These are phyloP conservation scores for Meyerozyma guilliermondii DNA, from an alignment of 1,139 yeast genomes.

Conservation along the genomic window DNA sequence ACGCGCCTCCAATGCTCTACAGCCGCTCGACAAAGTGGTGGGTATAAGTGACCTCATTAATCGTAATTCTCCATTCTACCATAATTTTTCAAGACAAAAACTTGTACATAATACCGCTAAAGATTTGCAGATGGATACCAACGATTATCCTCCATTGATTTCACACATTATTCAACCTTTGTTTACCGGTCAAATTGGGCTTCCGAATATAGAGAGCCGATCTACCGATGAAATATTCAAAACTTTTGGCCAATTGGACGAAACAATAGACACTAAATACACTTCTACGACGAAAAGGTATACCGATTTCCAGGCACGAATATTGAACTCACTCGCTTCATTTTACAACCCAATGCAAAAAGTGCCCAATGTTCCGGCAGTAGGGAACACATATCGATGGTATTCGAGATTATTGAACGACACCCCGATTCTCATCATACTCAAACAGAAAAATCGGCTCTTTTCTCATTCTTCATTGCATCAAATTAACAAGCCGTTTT, in stretches of 20 bases:
- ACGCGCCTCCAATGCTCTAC: constrained; percentile 7
- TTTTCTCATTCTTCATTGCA: constrained; percentile 23
- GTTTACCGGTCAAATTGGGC: constrained; percentile 13
- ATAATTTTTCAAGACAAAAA: constrained; percentile 15
- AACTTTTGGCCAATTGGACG: constrained; percentile 3
- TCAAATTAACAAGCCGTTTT: constrained; percentile 21
- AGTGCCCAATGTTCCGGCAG: constrained; percentile 11
- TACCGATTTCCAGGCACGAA: constrained; percentile 18
- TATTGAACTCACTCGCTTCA: constrained; percentile 19
- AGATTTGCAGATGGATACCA: constrained; percentile 10
- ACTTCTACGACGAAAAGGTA: constrained; percentile 12
- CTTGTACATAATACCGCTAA: constrained; percentile 16
- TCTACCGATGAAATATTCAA: constrained; percentile 14
- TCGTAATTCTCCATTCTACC: constrained; percentile 12
- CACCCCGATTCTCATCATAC: constrained; percentile 31
- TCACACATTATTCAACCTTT: constrained; percentile 14
- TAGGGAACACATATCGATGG: constrained; percentile 24
- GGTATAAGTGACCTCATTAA: constrained; percentile 4
- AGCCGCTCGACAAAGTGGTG: constrained; percentile 10
- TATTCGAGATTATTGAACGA: constrained; percentile 19
- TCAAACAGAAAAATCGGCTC: constrained; percentile 25
- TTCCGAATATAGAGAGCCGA: constrained; percentile 11
- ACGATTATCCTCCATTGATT: constrained; percentile 20
- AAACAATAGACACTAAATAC: constrained; percentile 11
- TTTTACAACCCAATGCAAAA: constrained; percentile 15